Evolutionary conservation across 208 protist species (phyloP).

Genomic region (Leishmania tropica): DNA sequence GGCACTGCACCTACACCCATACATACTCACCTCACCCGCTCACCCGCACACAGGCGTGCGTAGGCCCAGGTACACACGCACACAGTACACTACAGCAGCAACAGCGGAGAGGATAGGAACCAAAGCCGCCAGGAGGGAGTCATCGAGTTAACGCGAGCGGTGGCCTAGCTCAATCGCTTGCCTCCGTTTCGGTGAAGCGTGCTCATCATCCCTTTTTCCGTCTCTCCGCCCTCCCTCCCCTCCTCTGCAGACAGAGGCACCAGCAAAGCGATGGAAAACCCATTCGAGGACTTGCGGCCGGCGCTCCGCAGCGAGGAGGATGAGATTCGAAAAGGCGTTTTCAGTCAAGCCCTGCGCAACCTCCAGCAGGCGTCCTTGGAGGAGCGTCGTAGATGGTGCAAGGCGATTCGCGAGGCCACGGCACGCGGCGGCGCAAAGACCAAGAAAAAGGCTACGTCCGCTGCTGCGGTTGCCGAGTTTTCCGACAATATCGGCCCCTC

Average conservation of each 20-base stretch:
- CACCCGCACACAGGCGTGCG: neutral
- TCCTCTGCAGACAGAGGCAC: neutral
- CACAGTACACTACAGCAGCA: neutral
- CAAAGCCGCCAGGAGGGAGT: neutral
- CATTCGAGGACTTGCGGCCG: slow-evolving; percentile 63
- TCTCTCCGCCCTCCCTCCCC: neutral
- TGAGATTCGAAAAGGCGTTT: slow-evolving; percentile 88
- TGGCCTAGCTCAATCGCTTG: neutral
- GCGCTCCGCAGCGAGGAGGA: slow-evolving; percentile 82
- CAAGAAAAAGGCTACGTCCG: neutral
- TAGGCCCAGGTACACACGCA: neutral
- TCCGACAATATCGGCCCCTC: neutral
- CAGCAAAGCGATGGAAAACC: slow-evolving; percentile 41
- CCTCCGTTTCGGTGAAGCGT: neutral
- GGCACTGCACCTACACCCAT: neutral
- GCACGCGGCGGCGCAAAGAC: slow-evolving; percentile 16
- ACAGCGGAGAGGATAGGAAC: neutral
- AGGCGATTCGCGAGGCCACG: slow-evolving; percentile 55
- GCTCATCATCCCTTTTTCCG: neutral
- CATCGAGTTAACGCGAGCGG: neutral
- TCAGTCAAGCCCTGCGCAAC: slow-evolving; percentile 63
- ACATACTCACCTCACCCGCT: neutral
- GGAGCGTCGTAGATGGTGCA: slow-evolving; percentile 61
- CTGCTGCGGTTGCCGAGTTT: neutral
- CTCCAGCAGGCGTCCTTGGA: slow-evolving; percentile 40